A percentile compares a stretch with the other conserved stretches of the same genome.
Conservation (phyloP, 371 early-diverging fungal genomes). For the Apophysomyces sp. region DNA sequence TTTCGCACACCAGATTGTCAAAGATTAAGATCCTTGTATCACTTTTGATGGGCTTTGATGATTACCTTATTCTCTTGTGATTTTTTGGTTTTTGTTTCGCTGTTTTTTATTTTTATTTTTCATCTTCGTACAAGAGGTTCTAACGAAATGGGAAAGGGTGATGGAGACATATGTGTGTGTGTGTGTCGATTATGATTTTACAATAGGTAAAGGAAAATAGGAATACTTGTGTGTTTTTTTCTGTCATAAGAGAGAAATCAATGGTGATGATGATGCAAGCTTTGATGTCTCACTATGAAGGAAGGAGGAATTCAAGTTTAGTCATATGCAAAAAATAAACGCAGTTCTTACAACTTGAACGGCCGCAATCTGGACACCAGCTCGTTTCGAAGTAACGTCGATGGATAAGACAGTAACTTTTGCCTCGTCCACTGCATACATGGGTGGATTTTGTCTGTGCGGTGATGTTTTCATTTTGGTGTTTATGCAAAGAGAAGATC, state of each 20-base stretch:
- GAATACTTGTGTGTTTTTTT: neutral
- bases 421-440: slow-evolving; percentile 22
- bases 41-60: neutral
- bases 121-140: neutral
- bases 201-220: neutral
- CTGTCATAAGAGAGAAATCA: neutral
- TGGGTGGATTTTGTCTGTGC: neutral
- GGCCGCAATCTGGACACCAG: slow-evolving; percentile 43
- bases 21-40: neutral
- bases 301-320: too few relatives aligned
- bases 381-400: slow-evolving; percentile 38
- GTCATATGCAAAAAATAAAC: neutral
- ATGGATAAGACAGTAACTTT: slow-evolving; percentile 39
- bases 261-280: neutral
- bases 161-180: too few relatives aligned
- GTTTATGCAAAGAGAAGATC: slow-evolving; percentile 1
- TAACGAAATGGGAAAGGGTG: neutral
- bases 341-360: neutral
- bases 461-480: neutral
- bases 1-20: neutral
- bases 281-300: neutral
- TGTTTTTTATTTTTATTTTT: neutral
- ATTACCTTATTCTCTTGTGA: too few relatives aligned
- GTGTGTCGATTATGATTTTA: neutral
- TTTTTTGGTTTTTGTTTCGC: neutral